Percentiles rank a stretch among this genome's conserved stretches.
Evolutionary conservation across 805 yeast species (phyloP).

Genomic region (Saccharomycopsis oosterbeekiorum): DNA sequence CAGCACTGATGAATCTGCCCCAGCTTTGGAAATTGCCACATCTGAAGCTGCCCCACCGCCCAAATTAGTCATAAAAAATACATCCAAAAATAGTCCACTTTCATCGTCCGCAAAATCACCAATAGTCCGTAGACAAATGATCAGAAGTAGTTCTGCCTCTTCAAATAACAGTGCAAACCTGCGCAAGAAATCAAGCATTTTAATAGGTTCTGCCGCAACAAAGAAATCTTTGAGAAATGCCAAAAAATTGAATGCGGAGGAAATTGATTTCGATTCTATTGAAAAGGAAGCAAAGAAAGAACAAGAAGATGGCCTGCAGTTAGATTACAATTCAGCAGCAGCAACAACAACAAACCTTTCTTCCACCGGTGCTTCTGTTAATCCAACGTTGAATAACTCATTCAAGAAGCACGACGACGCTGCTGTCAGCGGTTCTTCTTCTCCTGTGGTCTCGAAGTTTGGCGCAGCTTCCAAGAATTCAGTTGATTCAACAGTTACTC

Average conservation of each 20-base stretch:
- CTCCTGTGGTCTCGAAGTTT: background rate
- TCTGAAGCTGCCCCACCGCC: constrained; percentile 9
- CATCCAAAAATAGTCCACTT: background rate
- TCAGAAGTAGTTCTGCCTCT: constrained; percentile 19
- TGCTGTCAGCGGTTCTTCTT: background rate
- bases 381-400: constrained; percentile 28
- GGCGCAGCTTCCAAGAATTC: background rate
- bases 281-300: constrained; percentile 78
- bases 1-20: constrained; percentile 35
- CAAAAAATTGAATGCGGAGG: constrained; percentile 42
- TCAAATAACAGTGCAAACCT: background rate
- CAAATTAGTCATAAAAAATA: background rate
- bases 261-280: constrained; percentile 53
- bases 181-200: constrained; percentile 33
- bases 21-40: background rate
- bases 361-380: background rate
- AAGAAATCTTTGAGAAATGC: constrained; percentile 46
- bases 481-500: constrained; percentile 43
- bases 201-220: constrained; percentile 39
- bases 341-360: background rate
- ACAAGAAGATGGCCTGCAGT: constrained; percentile 47
- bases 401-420: constrained; percentile 6
- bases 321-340: constrained; percentile 33
- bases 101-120: constrained; percentile 2
- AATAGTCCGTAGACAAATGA: constrained; percentile 16